Evolutionary conservation across 768 basidiomycete species (phyloP).

Genomic region (Mycena polygramma): DNA sequence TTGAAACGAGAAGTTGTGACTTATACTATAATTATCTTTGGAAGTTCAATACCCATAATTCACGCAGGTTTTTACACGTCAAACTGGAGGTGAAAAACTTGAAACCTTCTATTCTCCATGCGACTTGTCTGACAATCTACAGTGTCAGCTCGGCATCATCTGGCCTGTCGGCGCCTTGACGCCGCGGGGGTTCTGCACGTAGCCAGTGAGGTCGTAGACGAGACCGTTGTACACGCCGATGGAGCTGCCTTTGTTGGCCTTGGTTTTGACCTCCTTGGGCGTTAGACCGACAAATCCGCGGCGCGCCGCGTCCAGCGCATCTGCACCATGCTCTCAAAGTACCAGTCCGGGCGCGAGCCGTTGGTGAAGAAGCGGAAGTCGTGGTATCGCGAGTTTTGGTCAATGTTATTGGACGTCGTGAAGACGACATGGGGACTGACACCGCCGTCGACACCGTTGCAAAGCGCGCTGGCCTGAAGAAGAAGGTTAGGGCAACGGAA

Average conservation of each 20-base stretch:
- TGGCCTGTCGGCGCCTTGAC: slow-evolving; percentile 61
- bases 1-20: too few species aligned
- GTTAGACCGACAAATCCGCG: slow-evolving; percentile 91
- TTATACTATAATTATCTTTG: too few species aligned
- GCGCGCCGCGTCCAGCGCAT: slow-evolving; percentile 93
- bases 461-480: slow-evolving; percentile 87
- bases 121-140: too few species aligned
- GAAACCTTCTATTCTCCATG: too few species aligned
- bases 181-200: slow-evolving; percentile 79
- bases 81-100: too few species aligned
- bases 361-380: slow-evolving; percentile 95
- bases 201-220: slow-evolving; percentile 89
- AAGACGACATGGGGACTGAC: slow-evolving; percentile 89
- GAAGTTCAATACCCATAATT: too few species aligned
- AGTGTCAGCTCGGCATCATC: too few species aligned
- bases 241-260: slow-evolving; percentile 72
- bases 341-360: slow-evolving; percentile 98
- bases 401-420: slow-evolving; percentile 81
- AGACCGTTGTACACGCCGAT: slow-evolving; percentile 90
- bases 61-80: too few species aligned
- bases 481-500: too few species aligned
- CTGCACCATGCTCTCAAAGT: slow-evolving; percentile 92
- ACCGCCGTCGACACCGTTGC: slow-evolving; percentile 84
- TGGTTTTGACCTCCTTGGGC: slow-evolving; percentile 77
- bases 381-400: slow-evolving; percentile 87